A percentile compares a stretch with the other conserved stretches of the same genome.
Evolutionary conservation across 192 early-diverging fungal genomes (phyloP).

Genomic region (Phycomyces nitens): DNA sequence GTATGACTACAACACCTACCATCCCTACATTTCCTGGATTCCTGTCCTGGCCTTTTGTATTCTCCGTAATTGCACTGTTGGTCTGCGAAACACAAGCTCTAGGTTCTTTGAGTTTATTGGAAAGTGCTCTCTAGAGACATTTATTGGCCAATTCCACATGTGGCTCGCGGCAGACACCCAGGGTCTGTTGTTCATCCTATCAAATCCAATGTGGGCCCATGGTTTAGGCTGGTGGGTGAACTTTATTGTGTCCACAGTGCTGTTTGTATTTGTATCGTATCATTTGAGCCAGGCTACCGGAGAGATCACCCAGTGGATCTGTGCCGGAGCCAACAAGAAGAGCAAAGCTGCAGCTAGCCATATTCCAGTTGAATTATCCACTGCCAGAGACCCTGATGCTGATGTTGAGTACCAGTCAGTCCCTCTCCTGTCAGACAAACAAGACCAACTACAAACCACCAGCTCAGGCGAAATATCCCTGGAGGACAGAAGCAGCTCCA

Average conservation of each 20-base stretch:
- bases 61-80: conserved; percentile 60
- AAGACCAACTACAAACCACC: too few relatives aligned
- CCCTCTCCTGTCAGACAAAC: too few relatives aligned
- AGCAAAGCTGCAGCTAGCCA: too few relatives aligned
- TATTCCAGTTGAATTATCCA: too few relatives aligned
- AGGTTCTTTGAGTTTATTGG: conserved; percentile 57
- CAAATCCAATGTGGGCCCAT: conserved; percentile 31
- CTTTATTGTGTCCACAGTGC: conserved; percentile 37
- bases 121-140: conserved; percentile 67
- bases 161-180: conserved; percentile 78
- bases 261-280: conserved; percentile 52
- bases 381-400: too few relatives aligned
- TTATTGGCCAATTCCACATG: conserved; percentile 79
- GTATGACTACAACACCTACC: conserved; percentile 59
- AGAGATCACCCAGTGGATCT: conserved; percentile 25
- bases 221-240: conserved; percentile 52
- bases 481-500: too few relatives aligned
- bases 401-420: too few relatives aligned
- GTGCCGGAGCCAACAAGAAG: neutral
- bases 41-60: conserved; percentile 61
- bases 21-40: conserved; percentile 65
- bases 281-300: conserved; percentile 45
- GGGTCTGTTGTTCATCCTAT: conserved; percentile 58
- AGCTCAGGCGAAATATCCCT: too few relatives aligned
- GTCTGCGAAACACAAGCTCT: conserved; percentile 52